These are phyloP conservation scores for Bipolaris cookei DNA, from an alignment of 2,329 filamentous ascomycete genomes.

Conservation along the genomic window DNA sequence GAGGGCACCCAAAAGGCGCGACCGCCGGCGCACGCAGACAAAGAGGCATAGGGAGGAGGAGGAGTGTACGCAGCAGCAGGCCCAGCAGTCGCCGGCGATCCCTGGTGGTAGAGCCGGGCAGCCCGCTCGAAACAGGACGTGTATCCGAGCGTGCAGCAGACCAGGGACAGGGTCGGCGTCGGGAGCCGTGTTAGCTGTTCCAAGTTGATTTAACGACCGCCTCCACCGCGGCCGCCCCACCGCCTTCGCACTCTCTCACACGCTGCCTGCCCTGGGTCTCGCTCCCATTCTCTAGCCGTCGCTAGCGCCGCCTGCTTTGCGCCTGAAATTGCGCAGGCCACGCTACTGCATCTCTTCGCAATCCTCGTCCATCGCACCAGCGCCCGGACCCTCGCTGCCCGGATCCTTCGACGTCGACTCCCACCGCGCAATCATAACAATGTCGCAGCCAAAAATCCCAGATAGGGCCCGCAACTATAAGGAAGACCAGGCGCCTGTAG, in stretches of 20 bases:
- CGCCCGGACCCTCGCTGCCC: constrained; percentile 42
- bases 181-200: constrained; percentile 45
- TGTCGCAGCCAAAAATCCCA: constrained; percentile 50
- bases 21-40: not conserved
- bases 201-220: constrained; percentile 48
- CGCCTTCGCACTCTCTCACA: constrained; percentile 19
- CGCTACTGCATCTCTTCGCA: constrained; percentile 44
- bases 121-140: constrained; percentile 35
- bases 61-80: not conserved
- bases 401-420: constrained; percentile 40
- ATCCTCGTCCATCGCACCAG: constrained; percentile 35
- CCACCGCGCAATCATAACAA: constrained; percentile 49
- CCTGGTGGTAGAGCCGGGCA: constrained; percentile 37
- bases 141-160: constrained; percentile 38
- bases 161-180: constrained; percentile 41
- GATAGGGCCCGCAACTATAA: constrained; percentile 53
- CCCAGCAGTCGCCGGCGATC: constrained; percentile 27
- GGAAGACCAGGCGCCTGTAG: constrained; percentile 54
- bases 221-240: constrained; percentile 38
- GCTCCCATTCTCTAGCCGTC: constrained; percentile 16
- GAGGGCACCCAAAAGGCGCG: constrained; percentile 22
- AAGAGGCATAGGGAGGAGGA: not conserved
- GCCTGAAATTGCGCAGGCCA: constrained; percentile 48
- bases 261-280: constrained; percentile 11
- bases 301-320: constrained; percentile 26